Conservation (phyloP, 192 early-diverging fungal species). For the Lobulomyces angularis region DNA sequence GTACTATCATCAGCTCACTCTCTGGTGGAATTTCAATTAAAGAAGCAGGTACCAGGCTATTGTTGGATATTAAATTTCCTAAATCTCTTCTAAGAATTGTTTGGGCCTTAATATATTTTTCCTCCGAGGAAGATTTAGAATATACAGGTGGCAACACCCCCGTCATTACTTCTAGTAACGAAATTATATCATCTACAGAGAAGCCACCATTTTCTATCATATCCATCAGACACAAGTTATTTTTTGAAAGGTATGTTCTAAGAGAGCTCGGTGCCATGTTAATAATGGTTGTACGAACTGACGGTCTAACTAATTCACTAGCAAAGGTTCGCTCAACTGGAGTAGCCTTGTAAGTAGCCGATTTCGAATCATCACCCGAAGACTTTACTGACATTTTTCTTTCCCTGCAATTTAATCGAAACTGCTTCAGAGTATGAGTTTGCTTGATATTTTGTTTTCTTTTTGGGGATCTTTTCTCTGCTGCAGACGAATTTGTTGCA, state of each 20-base stretch:
- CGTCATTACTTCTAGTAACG: slow-evolving; percentile 49
- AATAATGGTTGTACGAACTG: too few relatives aligned
- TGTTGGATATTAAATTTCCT: slow-evolving; percentile 53
- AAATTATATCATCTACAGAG: slow-evolving; percentile 47
- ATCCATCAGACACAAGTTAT: too few relatives aligned
- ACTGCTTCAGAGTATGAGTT: slow-evolving; percentile 17
- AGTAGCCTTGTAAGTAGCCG: too few relatives aligned
- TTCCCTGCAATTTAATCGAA: slow-evolving; percentile 18
- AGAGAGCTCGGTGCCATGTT: too few relatives aligned
- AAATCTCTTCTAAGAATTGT: slow-evolving; percentile 62
- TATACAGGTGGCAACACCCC: slow-evolving; percentile 49
- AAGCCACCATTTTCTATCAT: slow-evolving; percentile 2
- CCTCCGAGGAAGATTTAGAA: slow-evolving; percentile 55
- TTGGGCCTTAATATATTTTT: slow-evolving; percentile 56
- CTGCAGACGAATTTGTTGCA: slow-evolving; percentile 15
- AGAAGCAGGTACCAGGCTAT: slow-evolving; percentile 48
- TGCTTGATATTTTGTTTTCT: slow-evolving; percentile 11
- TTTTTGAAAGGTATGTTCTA: too few relatives aligned
- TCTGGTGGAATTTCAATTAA: slow-evolving; percentile 53
- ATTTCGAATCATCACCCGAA: too few relatives aligned
- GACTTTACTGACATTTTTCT: too few relatives aligned
- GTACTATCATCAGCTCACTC: slow-evolving; percentile 52
- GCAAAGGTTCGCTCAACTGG: too few relatives aligned
- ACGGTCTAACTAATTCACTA: too few relatives aligned
- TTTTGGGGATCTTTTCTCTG: slow-evolving; percentile 20